Base-by-base conservation (phyloP, 495 filamentous ascomycete genomes). In the Cenococcum geophilum region DNA sequence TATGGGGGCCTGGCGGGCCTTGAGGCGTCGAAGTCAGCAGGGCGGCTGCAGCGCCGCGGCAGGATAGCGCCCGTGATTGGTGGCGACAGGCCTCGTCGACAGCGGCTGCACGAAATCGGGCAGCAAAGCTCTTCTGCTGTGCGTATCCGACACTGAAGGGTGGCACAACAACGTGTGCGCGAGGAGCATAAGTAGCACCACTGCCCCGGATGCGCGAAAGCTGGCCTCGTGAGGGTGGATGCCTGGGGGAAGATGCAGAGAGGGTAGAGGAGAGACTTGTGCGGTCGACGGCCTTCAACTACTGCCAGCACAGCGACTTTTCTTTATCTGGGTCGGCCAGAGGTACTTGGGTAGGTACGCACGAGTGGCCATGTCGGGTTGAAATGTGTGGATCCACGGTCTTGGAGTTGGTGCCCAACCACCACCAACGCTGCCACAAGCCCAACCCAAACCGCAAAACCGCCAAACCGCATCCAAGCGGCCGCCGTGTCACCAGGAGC, bases 51-150 rank as follows among this genome's bases (percentile, higher is more conserved):
- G 49, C n/a, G 14, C 4, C 2, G 14, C 18, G 40, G 18, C 40
- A 18, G 12, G 40, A 14, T 45, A 45, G 18, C 40, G n/a, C n/a
- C n/a, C n/a, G n/a, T n/a, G n/a, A n/a, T n/a, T 36, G 60, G 60
- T 20, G 4, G 54, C 60, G 52, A 62, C 27, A 32, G 27, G 27
- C 27, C 27, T 2, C 2, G 27, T 32, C 27, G 27, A 32, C 6
- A 56, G 10, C 6, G 59, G 40, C 58, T 62, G 58, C 59, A 59
- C 58, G 59, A 32, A 59, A 62, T 62, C 21, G 42, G 52, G 40
- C 40, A 47, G 18, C 51, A 55, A 55, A 20, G 49, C 4, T n/a
- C 37, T 14, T 9, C 6, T 6, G 34, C n/a, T 25, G 59, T 27
- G 20, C 12, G 25, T 25, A 16, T 16, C 53, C 53, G 53, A 9